Evolutionary conservation across 2,329 filamentous ascomycete species (phyloP).

Genomic region (Penicillium corylophilum): DNA sequence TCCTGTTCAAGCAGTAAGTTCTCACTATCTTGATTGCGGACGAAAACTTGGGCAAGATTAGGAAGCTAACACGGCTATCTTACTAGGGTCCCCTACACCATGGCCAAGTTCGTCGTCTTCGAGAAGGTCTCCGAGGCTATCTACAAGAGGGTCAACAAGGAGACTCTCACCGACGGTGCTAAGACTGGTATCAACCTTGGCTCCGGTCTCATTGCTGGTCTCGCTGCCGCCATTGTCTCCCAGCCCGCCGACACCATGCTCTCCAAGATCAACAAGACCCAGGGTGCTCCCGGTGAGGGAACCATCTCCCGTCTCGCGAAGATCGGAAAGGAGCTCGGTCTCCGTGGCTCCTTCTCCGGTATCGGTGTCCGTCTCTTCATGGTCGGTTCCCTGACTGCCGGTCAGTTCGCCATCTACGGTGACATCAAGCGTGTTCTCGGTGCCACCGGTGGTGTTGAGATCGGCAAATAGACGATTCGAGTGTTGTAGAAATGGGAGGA

Average conservation of each 20-base stretch:
- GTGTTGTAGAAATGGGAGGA: constrained; percentile 19
- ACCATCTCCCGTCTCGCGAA: constrained; percentile 78
- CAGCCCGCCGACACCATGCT: constrained; percentile 94
- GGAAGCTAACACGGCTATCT: constrained; percentile 3
- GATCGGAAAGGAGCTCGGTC: constrained; percentile 81
- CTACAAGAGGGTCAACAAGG: constrained; percentile 71
- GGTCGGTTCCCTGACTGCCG: constrained; percentile 70
- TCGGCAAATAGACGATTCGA: constrained; percentile 47
- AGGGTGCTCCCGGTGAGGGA: constrained; percentile 81
- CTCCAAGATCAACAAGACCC: constrained; percentile 94
- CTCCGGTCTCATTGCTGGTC: constrained; percentile 81
- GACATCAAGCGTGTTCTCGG: constrained; percentile 68
- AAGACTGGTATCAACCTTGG: constrained; percentile 82
- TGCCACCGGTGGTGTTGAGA: constrained; percentile 74
- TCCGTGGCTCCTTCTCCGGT: constrained; percentile 75
- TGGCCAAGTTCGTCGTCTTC: constrained; percentile 93
- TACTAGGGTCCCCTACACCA: constrained; percentile 80
- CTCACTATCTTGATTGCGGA: neutral
- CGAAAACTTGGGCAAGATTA: neutral
- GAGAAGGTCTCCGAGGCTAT: constrained; percentile 79
- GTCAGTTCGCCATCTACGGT: constrained; percentile 89
- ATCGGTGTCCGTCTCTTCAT: constrained; percentile 61
- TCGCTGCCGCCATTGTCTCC: constrained; percentile 82
- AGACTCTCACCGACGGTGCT: constrained; percentile 62
- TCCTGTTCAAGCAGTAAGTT: constrained; percentile 76